These are phyloP conservation scores for Xylaria grammica DNA, from an alignment of 495 filamentous ascomycete genomes.

Conservation along the genomic window DNA sequence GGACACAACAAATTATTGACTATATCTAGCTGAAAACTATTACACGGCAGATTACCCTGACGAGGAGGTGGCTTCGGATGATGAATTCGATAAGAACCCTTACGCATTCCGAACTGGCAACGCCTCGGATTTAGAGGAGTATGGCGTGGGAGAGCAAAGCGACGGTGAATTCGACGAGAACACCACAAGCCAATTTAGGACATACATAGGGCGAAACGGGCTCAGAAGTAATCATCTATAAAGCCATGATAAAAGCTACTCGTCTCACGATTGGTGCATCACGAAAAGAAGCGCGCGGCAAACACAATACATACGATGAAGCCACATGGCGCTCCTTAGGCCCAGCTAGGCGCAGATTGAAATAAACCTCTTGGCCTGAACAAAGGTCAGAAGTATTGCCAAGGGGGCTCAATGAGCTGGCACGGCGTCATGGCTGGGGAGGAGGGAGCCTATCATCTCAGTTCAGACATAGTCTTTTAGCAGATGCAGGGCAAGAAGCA, in stretches of 20 bases:
- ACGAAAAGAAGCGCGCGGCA: background rate
- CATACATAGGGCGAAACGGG: conserved; percentile 31
- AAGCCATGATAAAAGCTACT: background rate
- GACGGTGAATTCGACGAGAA: conserved; percentile 33
- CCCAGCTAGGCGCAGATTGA: background rate
- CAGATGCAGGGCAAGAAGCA: background rate
- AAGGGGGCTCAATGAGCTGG: background rate
- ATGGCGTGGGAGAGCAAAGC: conserved; percentile 27
- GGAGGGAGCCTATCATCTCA: background rate
- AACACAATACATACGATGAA: background rate
- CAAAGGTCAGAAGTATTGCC: background rate
- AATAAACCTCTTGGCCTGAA: no score
- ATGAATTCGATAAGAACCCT: conserved; percentile 53
- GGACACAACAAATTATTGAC: conserved; percentile 14
- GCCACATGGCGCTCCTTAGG: conserved; percentile 3
- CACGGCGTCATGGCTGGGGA: background rate
- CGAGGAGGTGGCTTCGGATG: conserved; percentile 60
- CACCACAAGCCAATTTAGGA: conserved; percentile 25
- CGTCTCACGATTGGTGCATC: background rate
- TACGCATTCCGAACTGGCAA: conserved; percentile 52
- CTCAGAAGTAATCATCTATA: conserved; percentile 28
- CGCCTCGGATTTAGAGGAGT: conserved; percentile 54
- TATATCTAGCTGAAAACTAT: conserved; percentile 56
- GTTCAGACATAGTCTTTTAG: background rate
- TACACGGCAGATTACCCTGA: conserved; percentile 62